Evolutionary conservation across 2,329 filamentous ascomycete genomes (phyloP), one percentile per base, ranked within the genome.

Genomic region (Calonectria crousiana): DNA sequence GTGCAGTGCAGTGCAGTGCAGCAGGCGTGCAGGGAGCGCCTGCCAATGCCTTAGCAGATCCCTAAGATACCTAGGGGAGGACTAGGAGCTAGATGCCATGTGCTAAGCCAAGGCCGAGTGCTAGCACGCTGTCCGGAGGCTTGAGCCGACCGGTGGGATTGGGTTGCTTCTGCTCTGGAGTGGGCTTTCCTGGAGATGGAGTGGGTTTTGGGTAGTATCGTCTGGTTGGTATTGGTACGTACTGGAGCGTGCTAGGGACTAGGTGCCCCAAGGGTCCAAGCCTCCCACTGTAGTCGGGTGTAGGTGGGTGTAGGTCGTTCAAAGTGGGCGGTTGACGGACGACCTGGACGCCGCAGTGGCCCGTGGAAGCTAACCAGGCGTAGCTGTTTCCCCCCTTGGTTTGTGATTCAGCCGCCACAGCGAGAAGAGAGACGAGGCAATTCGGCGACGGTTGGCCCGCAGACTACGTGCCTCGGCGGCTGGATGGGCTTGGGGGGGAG

Each of bases 371-470:
- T 77, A 76, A 69, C 68, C 67, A 71, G 76, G 73, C 71, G 72
- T 69, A 72, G 75, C 72, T 66, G 70, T 73, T 71, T 38, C 56
- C 56, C 77, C 67, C 72, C 70, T 65, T 69, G 49, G 58, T 34
- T 69, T 79, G 72, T 78, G 71, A 79, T 79, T 78, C 74, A 80
- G 78, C 78, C 78, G 79, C 77, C 74, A 71, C 72, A 74, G 65
- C 77, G 64, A 71, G 72, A 70, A 75, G 75, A 72, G 74, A 80
- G 71, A 76, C 72, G 72, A 74, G 56, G 70, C 74, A 69, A 72
- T 73, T 73, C 69, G 77, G 78, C 69, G 78, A 60, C 67, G 71
- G 71, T 53, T 71, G 75, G 62, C 73, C 67, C 73, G 78, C 74
- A 75, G 77, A 66, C 67, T 69, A 70, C 69, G 72, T 49, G 49